phyloP scores from a whole-genome alignment of 2,329 filamentous ascomycete species.

The Coniochaeta sp. region DNA sequence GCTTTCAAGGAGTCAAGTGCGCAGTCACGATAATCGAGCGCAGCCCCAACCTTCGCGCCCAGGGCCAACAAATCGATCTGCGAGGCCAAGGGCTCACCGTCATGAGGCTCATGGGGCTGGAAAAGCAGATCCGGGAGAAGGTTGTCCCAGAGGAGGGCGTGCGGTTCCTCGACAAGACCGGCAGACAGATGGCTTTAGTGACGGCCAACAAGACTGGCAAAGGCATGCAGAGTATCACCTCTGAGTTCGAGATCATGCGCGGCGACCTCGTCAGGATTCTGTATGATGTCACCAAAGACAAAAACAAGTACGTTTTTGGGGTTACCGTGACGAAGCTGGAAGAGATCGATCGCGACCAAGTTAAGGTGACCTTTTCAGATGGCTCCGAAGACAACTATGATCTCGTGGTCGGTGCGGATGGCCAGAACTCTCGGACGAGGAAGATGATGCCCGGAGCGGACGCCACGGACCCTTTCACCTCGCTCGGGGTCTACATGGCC shows the following conservation, averaged over 20 bases:
- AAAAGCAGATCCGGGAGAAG: constrained; percentile 24
- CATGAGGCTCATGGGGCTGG: constrained; percentile 30
- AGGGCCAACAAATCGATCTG: constrained; percentile 39
- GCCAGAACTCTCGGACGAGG: constrained; percentile 38
- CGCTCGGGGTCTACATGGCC: constrained; percentile 15
- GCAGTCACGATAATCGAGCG: constrained; percentile 37
- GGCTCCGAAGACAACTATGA: constrained; percentile 36
- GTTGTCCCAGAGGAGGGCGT: constrained; percentile 40
- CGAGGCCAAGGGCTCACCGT: constrained; percentile 31
- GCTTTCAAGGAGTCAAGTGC: constrained; percentile 15
- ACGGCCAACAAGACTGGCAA: constrained; percentile 29
- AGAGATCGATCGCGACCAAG: constrained; percentile 14
- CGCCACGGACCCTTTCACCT: constrained; percentile 10
- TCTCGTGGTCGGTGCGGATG: constrained; percentile 46
- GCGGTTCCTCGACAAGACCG: constrained; percentile 32
- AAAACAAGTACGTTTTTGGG: constrained; percentile 19
- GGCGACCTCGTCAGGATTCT: constrained; percentile 45
- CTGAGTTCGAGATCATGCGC: constrained; percentile 54
- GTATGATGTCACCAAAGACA: constrained; percentile 27
- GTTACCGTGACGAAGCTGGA: constrained; percentile 16
- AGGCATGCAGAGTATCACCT: constrained; percentile 36
- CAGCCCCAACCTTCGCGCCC: constrained; percentile 23
- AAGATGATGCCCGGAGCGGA: constrained; percentile 23
- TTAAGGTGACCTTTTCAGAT: constrained; percentile 29
- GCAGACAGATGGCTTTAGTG: constrained; percentile 29